Base-by-base conservation (phyloP, 2,329 filamentous ascomycete species). In the Thermomyces lanuginosus region DNA sequence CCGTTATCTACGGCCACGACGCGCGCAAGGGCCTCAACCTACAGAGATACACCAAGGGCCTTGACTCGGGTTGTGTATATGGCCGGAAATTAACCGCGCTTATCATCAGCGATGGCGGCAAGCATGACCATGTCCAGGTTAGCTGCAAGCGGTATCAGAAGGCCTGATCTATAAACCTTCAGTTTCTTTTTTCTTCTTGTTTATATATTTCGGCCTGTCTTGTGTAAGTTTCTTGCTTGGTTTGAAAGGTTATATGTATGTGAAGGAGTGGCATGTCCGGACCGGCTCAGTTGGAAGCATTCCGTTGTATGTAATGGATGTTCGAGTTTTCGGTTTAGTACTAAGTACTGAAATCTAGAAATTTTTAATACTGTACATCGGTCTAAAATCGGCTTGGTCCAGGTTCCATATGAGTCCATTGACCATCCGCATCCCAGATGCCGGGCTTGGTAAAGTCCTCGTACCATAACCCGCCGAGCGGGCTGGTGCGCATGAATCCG, bases 1-100 rank as follows among this genome's bases (percentile, higher is more conserved):
- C 78, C 1, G 76, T 92, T 21, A 64, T 92, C 31, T 93, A 92
- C 51, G 84, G 84, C 4, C 86, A 95, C 47, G 81, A 93, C 47
- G 69, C 81, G 12, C 73, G 74, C 42, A 56, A 57, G 2, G 83
- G 82, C 0, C 64, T 91, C 14, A 65, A 67, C 42, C 52, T 76
- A 10, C 51, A 69, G 26, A 61, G 66, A 25, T 91, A 80, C 51
- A 79, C 76, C 3, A 80, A 83, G 44, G 89, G 89, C 0, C 60
- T 95, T 24, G 89, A 95, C 51, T 79, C 77, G 1, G 76, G 73
- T 0, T 95, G 89, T 48, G 72, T 81, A 3, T 69, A 67, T 35
- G 84, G 83, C 7, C 73, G 72, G 1, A 62, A 70, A 35, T 58
- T 98, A 37, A 81, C 77, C 1, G 84, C 79, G 1, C 51, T 92